Conservation (phyloP, 495 filamentous ascomycete genomes). For the Annulohypoxylon bovei region DNA sequence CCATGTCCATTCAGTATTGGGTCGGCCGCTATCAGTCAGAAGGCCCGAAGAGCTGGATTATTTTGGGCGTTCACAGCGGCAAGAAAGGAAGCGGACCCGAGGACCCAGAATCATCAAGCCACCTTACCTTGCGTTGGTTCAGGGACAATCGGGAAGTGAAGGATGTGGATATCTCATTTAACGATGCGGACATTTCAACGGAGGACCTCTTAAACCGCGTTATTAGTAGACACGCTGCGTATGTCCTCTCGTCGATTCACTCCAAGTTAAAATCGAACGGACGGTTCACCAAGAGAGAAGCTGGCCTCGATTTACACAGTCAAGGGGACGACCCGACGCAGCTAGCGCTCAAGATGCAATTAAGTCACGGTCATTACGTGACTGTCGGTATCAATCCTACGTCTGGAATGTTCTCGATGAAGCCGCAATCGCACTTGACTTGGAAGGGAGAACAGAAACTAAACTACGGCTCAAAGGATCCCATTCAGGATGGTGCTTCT, state of each 20-base stretch:
- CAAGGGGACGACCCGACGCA: conserved; percentile 70
- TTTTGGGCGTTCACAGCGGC: conserved; percentile 80
- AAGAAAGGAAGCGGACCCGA: conserved; percentile 50
- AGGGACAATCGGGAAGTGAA: conserved; percentile 78
- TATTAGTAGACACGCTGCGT: conserved; percentile 76
- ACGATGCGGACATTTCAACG: conserved; percentile 73
- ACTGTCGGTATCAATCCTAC: conserved; percentile 75
- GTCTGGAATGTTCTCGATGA: conserved; percentile 65
- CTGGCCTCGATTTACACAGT: conserved; percentile 64
- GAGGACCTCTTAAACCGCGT: conserved; percentile 76
- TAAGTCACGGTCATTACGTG: conserved; percentile 66
- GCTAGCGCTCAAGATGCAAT: conserved; percentile 72
- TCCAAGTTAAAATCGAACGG: conserved; percentile 62
- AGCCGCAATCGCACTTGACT: conserved; percentile 54
- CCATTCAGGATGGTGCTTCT: conserved; percentile 62
- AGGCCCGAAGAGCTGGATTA: conserved; percentile 84
- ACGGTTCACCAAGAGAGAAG: conserved; percentile 65
- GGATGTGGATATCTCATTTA: conserved; percentile 69
- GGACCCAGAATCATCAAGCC: conserved; percentile 54
- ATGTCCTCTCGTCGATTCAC: conserved; percentile 70
- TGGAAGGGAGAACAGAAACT: conserved; percentile 59
- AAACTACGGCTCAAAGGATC: conserved; percentile 61
- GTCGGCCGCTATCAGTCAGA: conserved; percentile 61
- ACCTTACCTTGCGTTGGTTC: conserved; percentile 82
- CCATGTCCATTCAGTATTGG: conserved; percentile 93